Evolutionary conservation across 257 asterid genomes (phyloP), one percentile per base, ranked within the genome.

Genomic region (Scutellaria baicalensis): DNA sequence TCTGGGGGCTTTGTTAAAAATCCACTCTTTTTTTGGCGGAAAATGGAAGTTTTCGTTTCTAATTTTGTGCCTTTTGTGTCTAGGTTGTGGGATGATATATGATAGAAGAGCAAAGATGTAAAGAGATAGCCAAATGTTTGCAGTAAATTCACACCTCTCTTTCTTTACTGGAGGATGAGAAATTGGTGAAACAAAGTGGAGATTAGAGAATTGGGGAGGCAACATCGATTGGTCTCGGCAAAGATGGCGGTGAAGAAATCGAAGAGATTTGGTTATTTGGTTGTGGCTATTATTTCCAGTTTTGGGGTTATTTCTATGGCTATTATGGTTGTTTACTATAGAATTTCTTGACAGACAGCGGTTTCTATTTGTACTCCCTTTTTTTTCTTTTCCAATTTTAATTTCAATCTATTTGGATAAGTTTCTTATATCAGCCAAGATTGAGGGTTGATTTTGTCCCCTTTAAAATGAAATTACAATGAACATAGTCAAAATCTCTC

Each of bases 341-440:
- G 99, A 70, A 89, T 94, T 20, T 75, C 89, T 40, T 94, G 96
- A 95, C 97, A 91, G 79, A 91, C 92, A 98, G 98, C 88, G 97
- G 99, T 94, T 20, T 31, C 48, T 20, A 0, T 17, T 59, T 0
- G 39, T 4, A 0, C 17, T 9, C 6, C 39, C n/a, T n/a, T 16
- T 12, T 17, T 14, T 16, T 35, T 31, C 16, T 42, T 38, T 4
- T 27, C 0, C 1, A 6, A 1, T 10, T 9, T 12, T n/a, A 3
- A 11, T 1, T 44, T 45, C 18, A 42, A 39, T 18, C 13, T 1
- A 1, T 12, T 6, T 11, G 36, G 3, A 39, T 18, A 40, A 45
- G 9, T 43, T 44, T 1, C 9, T 8, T 2, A 51, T 17, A 6
- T 51, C 17, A 2, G 9, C 23, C 50, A 8, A 9, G n/a, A n/a